These are phyloP conservation scores for Apophysomyces variabilis DNA, from an alignment of 371 early-diverging fungal species.

Conservation along the genomic window DNA sequence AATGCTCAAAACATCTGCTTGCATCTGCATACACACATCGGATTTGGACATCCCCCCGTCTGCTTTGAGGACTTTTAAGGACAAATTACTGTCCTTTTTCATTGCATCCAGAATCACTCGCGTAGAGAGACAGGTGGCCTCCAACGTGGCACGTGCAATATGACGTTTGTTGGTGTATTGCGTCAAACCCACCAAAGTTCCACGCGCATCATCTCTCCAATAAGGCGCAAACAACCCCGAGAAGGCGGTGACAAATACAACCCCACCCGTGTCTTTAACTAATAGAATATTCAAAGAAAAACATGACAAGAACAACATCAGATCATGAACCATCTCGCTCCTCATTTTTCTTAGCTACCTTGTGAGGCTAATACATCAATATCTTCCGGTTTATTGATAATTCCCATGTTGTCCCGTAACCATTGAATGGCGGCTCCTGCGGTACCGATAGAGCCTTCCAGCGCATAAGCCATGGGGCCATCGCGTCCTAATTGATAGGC, in stretches of 20 bases:
- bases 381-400: conserved; percentile 76
- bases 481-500: conserved; percentile 88
- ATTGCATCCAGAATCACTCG: conserved; percentile 89
- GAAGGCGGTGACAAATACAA: conserved; percentile 95
- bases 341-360: conserved; percentile 20
- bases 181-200: conserved; percentile 87
- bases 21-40: conserved; percentile 90
- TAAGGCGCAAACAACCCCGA: conserved; percentile 95
- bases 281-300: not conserved
- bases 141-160: conserved; percentile 87
- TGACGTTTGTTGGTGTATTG: conserved; percentile 87
- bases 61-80: conserved; percentile 75
- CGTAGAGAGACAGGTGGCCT: conserved; percentile 91
- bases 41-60: conserved; percentile 95
- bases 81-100: conserved; percentile 68
- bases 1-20: conserved; percentile 87
- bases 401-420: conserved; percentile 86
- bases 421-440: conserved; percentile 95
- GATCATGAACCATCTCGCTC: not conserved
- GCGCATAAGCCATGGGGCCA: conserved; percentile 79
- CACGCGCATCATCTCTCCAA: conserved; percentile 94
- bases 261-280: conserved; percentile 84
- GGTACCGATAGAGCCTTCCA: conserved; percentile 95
- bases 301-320: too few relatives aligned
- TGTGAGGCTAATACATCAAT: conserved; percentile 56